Conservation (phyloP, 805 yeast genomes). For the Wickerhamomyces mucosus region DNA sequence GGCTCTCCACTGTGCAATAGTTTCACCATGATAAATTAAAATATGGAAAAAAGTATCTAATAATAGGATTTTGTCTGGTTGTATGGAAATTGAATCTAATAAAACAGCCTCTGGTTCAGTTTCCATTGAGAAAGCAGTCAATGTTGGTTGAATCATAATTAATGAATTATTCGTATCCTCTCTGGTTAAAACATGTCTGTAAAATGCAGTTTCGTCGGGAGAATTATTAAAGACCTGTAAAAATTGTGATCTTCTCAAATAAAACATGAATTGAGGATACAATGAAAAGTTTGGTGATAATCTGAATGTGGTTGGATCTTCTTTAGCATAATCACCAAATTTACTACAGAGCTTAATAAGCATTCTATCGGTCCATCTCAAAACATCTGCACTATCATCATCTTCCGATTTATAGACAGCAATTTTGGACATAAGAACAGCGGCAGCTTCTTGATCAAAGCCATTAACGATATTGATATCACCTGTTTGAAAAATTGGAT, state of each 20-base stretch:
- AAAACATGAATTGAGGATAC: constrained; percentile 93
- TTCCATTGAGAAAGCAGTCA: constrained; percentile 76
- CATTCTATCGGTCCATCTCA: constrained; percentile 92
- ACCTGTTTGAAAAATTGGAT: constrained; percentile 51
- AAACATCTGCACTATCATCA: constrained; percentile 77
- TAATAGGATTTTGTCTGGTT: constrained; percentile 77
- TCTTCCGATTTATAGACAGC: constrained; percentile 76
- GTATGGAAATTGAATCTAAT: constrained; percentile 85
- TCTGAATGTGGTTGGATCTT: constrained; percentile 73
- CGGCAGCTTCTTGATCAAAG: constrained; percentile 99
- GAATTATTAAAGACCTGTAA: constrained; percentile 94
- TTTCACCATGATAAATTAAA: constrained; percentile 89
- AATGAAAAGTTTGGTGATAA: constrained; percentile 75
- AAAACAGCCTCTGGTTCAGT: constrained; percentile 75
- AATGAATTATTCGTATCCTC: constrained; percentile 90
- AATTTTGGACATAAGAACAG: constrained; percentile 84
- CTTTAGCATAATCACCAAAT: constrained; percentile 88
- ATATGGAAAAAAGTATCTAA: constrained; percentile 96
- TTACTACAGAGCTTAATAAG: constrained; percentile 83
- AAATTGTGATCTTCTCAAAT: constrained; percentile 92
- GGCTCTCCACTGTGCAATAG: constrained; percentile 93
- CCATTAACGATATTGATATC: constrained; percentile 46
- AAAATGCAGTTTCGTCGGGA: constrained; percentile 97
- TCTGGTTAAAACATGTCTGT: constrained; percentile 82
- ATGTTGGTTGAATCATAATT: constrained; percentile 96